Conservation (phyloP, 2,329 filamentous ascomycete species). For the Elsinoe australis region DNA sequence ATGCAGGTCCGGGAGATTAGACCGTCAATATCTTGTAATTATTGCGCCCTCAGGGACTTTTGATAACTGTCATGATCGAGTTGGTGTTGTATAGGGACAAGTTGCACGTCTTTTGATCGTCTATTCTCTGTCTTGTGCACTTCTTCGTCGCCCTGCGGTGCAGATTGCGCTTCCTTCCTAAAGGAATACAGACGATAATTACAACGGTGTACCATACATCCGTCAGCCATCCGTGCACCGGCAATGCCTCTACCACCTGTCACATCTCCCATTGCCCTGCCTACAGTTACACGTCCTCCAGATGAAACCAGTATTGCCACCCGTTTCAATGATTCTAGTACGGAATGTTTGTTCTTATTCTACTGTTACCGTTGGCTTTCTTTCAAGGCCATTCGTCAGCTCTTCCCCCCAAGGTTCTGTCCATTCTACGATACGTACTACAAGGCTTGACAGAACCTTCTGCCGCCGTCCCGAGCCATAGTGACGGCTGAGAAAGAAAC, state of each 20-base stretch:
- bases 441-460: conserved; percentile 7
- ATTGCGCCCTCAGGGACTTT: conserved; percentile 1
- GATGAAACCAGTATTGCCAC: conserved; percentile 16
- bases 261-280: background rate
- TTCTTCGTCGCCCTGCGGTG: too few relatives aligned
- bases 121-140: too few relatives aligned
- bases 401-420: conserved; percentile 1
- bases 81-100: too few relatives aligned
- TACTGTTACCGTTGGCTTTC: conserved; percentile 2
- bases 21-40: background rate
- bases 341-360: conserved; percentile 8
- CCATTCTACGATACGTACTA: conserved; percentile 11
- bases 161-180: too few relatives aligned
- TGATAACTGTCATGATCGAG: too few relatives aligned
- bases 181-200: conserved; percentile 15
- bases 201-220: conserved; percentile 13
- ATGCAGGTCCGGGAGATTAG: background rate
- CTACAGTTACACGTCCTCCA: conserved; percentile 12
- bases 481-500: background rate
- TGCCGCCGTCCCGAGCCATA: conserved; percentile 12
- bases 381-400: conserved; percentile 3
- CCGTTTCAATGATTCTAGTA: conserved; percentile 15
- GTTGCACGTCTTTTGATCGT: background rate
- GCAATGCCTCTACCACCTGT: background rate
- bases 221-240: conserved; percentile 15